These are phyloP conservation scores for Aureobasidium sp. DNA, from an alignment of 2,329 filamentous ascomycete species.

Conservation along the genomic window DNA sequence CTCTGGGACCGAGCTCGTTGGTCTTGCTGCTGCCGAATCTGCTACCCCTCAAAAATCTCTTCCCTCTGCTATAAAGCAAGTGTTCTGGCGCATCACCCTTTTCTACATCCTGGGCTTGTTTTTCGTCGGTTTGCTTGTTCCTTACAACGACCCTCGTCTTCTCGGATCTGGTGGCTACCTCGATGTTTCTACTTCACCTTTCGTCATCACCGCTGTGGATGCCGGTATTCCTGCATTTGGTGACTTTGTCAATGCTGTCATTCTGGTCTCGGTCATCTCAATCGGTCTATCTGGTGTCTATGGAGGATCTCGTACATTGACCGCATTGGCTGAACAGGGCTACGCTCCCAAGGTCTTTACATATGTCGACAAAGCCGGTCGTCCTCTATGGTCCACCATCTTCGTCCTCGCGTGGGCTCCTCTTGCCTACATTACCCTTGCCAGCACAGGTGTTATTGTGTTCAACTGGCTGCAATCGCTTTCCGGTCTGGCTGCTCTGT, in stretches of 20 bases:
- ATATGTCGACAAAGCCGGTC: constrained; percentile 54
- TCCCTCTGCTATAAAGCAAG: constrained; percentile 82
- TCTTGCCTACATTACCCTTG: constrained; percentile 48
- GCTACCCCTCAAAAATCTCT: constrained; percentile 73
- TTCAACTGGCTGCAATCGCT: constrained; percentile 62
- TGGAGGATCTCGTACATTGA: constrained; percentile 81
- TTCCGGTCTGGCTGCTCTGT: constrained; percentile 63
- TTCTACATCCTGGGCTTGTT: constrained; percentile 83
- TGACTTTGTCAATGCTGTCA: constrained; percentile 84
- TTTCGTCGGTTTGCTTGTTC: constrained; percentile 74
- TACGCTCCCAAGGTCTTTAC: constrained; percentile 49
- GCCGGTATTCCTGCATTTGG: constrained; percentile 62
- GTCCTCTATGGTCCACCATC: constrained; percentile 48
- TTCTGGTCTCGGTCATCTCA: constrained; percentile 80
- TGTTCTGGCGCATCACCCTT: constrained; percentile 75
- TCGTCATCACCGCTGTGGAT: constrained; percentile 84
- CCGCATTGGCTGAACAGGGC: constrained; percentile 74
- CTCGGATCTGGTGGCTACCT: constrained; percentile 46
- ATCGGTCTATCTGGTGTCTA: constrained; percentile 91
- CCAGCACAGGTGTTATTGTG: constrained; percentile 31
- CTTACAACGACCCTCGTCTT: constrained; percentile 59
- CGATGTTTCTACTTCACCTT: constrained; percentile 74
- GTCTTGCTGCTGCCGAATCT: constrained; percentile 68
- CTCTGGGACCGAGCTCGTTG: constrained; percentile 66
- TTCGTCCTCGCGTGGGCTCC: constrained; percentile 42